Percentiles rank a stretch among this genome's conserved stretches.
phyloP scores from a whole-genome alignment of 1,139 yeast species.

The Taphrina confusa region DNA sequence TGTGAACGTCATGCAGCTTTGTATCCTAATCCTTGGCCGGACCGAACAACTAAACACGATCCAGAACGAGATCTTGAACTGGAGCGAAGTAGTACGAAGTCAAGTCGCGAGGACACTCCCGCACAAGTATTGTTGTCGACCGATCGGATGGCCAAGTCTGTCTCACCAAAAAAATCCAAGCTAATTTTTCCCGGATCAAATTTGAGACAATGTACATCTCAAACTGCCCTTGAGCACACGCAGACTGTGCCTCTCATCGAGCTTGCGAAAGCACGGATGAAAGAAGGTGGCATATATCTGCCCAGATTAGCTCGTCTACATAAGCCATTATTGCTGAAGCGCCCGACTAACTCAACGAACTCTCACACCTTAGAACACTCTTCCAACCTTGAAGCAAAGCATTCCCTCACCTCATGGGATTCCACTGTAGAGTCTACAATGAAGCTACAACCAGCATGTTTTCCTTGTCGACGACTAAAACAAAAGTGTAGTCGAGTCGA shows the following conservation, averaged over 20 bases:
- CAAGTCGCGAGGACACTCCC: neutral
- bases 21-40: conserved; percentile 28
- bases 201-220: neutral
- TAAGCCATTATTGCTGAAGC: too few species aligned
- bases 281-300: neutral
- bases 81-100: neutral
- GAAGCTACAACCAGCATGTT: neutral
- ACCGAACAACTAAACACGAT: conserved; percentile 13
- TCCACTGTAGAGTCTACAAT: too few species aligned
- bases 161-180: neutral
- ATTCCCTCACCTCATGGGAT: too few species aligned
- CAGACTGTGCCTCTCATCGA: neutral
- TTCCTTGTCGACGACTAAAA: neutral
- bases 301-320: neutral
- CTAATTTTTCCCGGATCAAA: neutral
- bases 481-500: conserved; percentile 1
- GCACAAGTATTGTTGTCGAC: too few species aligned
- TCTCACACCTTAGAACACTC: too few species aligned
- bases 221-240: neutral
- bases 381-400: too few species aligned
- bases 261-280: conserved; percentile 15
- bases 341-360: too few species aligned
- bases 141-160: neutral
- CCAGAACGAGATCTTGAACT: neutral
- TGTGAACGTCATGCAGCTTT: conserved; percentile 32